Conservation (phyloP, 2,329 filamentous ascomycete species). For the Colletotrichum spinosum region DNA sequence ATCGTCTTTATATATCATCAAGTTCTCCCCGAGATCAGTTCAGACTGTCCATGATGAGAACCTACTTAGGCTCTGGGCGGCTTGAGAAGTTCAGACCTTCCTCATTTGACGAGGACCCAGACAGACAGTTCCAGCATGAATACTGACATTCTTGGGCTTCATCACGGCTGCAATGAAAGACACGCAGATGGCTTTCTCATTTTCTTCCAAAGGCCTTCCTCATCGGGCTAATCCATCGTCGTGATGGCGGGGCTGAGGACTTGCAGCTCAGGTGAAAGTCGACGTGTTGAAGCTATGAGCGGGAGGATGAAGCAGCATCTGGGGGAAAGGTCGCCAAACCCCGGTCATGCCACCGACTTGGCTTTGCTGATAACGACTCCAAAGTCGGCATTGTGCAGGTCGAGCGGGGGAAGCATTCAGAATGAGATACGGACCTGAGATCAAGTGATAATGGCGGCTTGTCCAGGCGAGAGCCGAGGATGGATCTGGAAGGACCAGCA, state of each 20-base stretch:
- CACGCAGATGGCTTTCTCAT: not conserved
- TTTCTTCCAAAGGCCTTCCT: slow-evolving; percentile 19
- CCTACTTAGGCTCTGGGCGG: not conserved
- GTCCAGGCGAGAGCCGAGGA: slow-evolving; percentile 13
- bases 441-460: not conserved
- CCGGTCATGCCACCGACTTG: not conserved
- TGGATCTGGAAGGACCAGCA: slow-evolving; percentile 21
- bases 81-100: slow-evolving; percentile 15
- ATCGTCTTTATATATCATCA: slow-evolving; percentile 8
- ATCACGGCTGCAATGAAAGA: not conserved
- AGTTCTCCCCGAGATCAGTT: not conserved
- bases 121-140: not conserved
- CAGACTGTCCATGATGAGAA: not conserved
- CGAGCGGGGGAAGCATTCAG: not conserved
- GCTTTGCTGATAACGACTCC: not conserved
- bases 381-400: too few species aligned
- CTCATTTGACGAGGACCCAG: slow-evolving; percentile 8
- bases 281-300: too few species aligned
- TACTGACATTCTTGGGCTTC: not conserved
- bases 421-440: not conserved
- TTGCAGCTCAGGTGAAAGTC: not conserved
- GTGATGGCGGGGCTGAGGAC: too few species aligned
- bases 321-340: not conserved
- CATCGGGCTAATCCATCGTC: slow-evolving; percentile 11
- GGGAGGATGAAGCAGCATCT: not conserved